These are phyloP conservation scores for Fusarium secorum DNA, from an alignment of 2,329 filamentous ascomycete genomes.

Conservation along the genomic window DNA sequence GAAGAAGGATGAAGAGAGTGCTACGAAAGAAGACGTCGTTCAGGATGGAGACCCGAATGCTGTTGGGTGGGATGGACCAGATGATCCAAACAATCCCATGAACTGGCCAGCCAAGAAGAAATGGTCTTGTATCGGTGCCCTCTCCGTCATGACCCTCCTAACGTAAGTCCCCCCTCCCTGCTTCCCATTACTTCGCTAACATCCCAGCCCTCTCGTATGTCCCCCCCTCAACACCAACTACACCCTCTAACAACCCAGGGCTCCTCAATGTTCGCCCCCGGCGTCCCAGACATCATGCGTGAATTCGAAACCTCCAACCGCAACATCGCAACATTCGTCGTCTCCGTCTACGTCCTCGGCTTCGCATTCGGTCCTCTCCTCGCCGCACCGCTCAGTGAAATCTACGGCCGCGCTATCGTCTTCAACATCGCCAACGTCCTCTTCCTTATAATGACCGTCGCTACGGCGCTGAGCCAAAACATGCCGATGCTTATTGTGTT, in stretches of 20 bases:
- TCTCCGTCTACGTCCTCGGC: conserved; percentile 57
- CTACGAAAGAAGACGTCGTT: neutral
- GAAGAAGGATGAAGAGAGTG: conserved; percentile 16
- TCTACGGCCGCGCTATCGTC: conserved; percentile 61
- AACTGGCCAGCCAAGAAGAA: conserved; percentile 67
- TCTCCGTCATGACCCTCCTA: conserved; percentile 43
- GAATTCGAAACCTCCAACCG: conserved; percentile 50
- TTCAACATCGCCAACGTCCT: conserved; percentile 55
- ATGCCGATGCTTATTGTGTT: conserved; percentile 69
- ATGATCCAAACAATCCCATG: conserved; percentile 67
- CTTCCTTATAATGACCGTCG: conserved; percentile 60
- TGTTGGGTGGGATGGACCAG: conserved; percentile 37
- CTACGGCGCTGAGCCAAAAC: conserved; percentile 62
- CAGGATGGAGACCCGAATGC: conserved; percentile 31
- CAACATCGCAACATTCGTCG: conserved; percentile 54
- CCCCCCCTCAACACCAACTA: neutral
- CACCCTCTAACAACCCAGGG: conserved; percentile 24
- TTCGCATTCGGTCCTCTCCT: conserved; percentile 67
- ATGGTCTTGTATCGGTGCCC: conserved; percentile 45
- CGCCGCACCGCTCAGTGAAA: conserved; percentile 69
- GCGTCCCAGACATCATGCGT: conserved; percentile 56
- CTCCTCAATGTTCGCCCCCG: conserved; percentile 45
- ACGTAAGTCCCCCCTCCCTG: conserved; percentile 26
- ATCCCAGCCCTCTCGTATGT: conserved; percentile 36
- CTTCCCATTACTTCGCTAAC: neutral